Base-by-base conservation (phyloP, 768 basidiomycete genomes). In the Lactarius sanguifluus region DNA sequence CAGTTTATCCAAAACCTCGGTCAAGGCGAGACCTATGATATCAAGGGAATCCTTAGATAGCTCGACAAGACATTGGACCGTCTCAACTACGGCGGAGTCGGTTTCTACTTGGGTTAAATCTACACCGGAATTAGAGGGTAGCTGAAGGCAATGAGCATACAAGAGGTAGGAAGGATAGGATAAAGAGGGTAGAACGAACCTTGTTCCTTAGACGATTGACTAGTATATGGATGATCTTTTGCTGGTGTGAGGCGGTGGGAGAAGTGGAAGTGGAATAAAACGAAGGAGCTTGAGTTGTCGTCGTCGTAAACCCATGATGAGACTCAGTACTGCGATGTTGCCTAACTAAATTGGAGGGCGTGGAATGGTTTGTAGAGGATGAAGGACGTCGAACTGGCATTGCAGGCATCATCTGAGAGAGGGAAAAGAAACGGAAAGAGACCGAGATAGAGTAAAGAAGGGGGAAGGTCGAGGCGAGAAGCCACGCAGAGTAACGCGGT, bases 71-170 rank as follows among this genome's bases (percentile, higher is more conserved):
- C 92, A 86, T 69, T 89, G 85, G 47, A 95, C 85, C 9, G 90
- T 85, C 73, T 91, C 86, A 69, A 87, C 85, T 0, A 90, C 86
- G 6, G 91, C 86, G 40, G 81, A 78, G 76, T 96, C 93, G 9
- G 80, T 81, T 77, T 96, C 94, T 62, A 96, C 79, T 34, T 84
- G 81, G 72, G 87, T 86, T 65, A 96, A 75, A 15, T 86, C 79
- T 50, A 85, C 80, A 23, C 94, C 94, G 38, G 94, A 94, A 77
- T 92, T 83, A 73, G 86, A 88, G 62, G 94, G 95, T 10, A 97
- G 82, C 95, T 97, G 64, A 20, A 72, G 32, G 47, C 25, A 34
- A 59, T 45, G 34, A 54, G 57, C 62, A 59, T 66, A 64, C n/a
- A 61, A 66, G 61, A 40, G 45, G 25, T 58, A 25, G 40, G 47